phyloP scores from a whole-genome alignment of 2,329 filamentous ascomycete species.

The Gnomoniopsis smithogilvyi region DNA sequence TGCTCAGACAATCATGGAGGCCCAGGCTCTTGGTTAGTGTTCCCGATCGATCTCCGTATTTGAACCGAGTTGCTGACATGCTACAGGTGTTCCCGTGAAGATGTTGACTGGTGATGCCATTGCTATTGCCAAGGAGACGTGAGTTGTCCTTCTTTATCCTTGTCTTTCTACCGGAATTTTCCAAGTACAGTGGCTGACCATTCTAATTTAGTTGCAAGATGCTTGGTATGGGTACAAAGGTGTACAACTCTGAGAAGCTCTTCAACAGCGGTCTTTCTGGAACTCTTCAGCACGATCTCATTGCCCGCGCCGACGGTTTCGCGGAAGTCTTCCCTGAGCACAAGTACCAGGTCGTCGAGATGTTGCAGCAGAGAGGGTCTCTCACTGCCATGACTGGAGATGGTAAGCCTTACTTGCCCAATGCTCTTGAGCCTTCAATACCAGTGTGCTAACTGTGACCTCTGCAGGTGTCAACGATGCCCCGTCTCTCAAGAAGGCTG shows the following conservation, averaged over 20 bases:
- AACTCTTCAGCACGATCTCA: slow-evolving; percentile 70
- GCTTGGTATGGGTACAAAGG: slow-evolving; percentile 74
- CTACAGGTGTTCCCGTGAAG: slow-evolving; percentile 67
- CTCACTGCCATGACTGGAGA: slow-evolving; percentile 75
- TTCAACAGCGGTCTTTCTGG: slow-evolving; percentile 73
- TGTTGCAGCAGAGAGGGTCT: slow-evolving; percentile 67
- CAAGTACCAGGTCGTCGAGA: slow-evolving; percentile 74
- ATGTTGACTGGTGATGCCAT: slow-evolving; percentile 80
- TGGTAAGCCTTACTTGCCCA: slow-evolving; percentile 25
- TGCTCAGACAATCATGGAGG: slow-evolving; percentile 73
- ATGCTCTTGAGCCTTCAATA: background rate
- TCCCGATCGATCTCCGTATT: background rate
- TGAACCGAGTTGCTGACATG: background rate
- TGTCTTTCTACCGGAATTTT: background rate
- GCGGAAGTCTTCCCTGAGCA: slow-evolving; percentile 73
- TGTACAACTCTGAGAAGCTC: slow-evolving; percentile 75
- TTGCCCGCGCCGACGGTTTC: slow-evolving; percentile 71
- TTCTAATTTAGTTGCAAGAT: slow-evolving; percentile 63
- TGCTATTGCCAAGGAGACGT: slow-evolving; percentile 73
- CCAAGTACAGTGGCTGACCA: background rate
- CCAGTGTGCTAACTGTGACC: background rate
- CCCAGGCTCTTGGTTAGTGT: slow-evolving; percentile 27
- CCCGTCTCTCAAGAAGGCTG: slow-evolving; percentile 70
- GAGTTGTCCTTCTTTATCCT: background rate
- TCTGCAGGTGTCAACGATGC: slow-evolving; percentile 62